A percentile compares a stretch with the other conserved stretches of the same genome.
Evolutionary conservation across 2,329 filamentous ascomycete species (phyloP).

Genomic region (Lachnellula occidentalis): DNA sequence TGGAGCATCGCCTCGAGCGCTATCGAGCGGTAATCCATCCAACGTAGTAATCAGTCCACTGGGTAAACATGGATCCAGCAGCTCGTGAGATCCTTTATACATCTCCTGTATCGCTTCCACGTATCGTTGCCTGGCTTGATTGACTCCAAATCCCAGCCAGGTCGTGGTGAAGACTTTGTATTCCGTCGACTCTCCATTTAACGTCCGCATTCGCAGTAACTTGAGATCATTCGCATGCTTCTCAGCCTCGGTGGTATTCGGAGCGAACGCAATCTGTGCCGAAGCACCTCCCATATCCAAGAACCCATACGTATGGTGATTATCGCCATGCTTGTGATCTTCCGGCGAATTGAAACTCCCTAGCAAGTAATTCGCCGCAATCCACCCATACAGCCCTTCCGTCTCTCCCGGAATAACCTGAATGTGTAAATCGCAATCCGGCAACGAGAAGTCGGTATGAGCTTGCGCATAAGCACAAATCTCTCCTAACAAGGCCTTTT

Average conservation of each 20-base stretch:
- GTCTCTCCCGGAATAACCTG: conserved; percentile 95
- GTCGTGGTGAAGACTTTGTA: conserved; percentile 92
- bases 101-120: conserved; percentile 69
- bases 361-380: conserved; percentile 91
- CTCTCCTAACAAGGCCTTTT: conserved; percentile 64
- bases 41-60: conserved; percentile 66
- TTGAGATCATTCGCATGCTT: conserved; percentile 89
- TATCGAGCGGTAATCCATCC: conserved; percentile 54
- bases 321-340: conserved; percentile 73
- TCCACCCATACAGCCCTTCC: conserved; percentile 94
- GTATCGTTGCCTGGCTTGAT: conserved; percentile 82
- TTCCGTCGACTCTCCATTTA: conserved; percentile 73
- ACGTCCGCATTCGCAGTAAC: conserved; percentile 73
- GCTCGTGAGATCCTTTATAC: conserved; percentile 55
- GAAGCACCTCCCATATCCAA: conserved; percentile 98
- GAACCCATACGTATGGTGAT: conserved; percentile 93
- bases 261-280: conserved; percentile 95
- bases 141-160: conserved; percentile 96
- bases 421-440: conserved; percentile 84
- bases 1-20: conserved; percentile 36
- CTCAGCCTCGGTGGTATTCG: conserved; percentile 82
- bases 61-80: conserved; percentile 89
- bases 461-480: conserved; percentile 78
- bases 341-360: conserved; percentile 80
- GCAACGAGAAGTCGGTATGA: conserved; percentile 75